Percentiles rank a stretch among this genome's conserved stretches.
These are phyloP conservation scores for Suhomyces sp. DNA, from an alignment of 805 yeast genomes.

Conservation along the genomic window DNA sequence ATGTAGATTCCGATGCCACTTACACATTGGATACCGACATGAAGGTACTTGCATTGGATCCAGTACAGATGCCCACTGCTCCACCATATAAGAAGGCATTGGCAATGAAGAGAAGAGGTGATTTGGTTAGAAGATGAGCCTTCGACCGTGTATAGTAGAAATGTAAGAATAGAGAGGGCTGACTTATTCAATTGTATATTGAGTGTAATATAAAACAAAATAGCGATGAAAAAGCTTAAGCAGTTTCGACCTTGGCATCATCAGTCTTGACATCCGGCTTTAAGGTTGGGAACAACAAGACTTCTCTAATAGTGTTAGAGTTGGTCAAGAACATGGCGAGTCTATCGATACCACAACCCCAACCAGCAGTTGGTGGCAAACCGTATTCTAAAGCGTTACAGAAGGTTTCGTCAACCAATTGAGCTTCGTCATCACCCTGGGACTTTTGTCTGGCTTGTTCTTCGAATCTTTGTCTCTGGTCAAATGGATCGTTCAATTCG, in stretches of 20 bases:
- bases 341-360: conserved; percentile 99
- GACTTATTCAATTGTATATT: background rate
- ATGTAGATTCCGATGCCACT: conserved; percentile 94
- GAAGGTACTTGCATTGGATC: conserved; percentile 61
- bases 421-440: conserved; percentile 99
- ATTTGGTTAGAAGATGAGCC: conserved; percentile 12
- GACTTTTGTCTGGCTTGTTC: conserved; percentile 98
- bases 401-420: conserved; percentile 93
- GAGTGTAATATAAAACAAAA: background rate
- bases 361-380: conserved; percentile 98
- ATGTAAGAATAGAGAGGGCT: background rate
- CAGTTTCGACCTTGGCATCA: conserved; percentile 28
- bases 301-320: conserved; percentile 96
- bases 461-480: conserved; percentile 95
- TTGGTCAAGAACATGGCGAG: conserved; percentile 96
- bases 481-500: conserved; percentile 98
- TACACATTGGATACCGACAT: conserved; percentile 52
- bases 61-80: conserved; percentile 93
- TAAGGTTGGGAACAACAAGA: conserved; percentile 95
- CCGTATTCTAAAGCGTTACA: conserved; percentile 97
- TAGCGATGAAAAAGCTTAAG: conserved; percentile 7
- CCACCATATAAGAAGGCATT: conserved; percentile 95
- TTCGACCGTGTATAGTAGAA: background rate
- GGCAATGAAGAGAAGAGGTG: conserved; percentile 78
- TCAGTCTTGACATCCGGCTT: conserved; percentile 71